Evolutionary conservation across 164 flowering plant species (phyloP), one percentile per base, ranked within the genome.

Genomic region (Santalum album): DNA sequence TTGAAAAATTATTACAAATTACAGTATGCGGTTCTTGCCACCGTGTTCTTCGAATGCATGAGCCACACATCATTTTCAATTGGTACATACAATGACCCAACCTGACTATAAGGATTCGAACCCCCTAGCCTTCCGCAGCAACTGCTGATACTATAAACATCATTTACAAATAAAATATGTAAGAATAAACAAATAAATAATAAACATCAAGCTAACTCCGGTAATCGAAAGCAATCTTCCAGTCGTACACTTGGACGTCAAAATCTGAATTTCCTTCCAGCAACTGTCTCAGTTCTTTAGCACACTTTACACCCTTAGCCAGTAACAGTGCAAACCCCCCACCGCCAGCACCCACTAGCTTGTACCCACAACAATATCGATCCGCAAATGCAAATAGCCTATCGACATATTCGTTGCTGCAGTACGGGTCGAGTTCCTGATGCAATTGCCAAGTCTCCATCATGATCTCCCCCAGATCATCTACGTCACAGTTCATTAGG

Each of bases 311-410:
- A 69, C 72, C 74, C 71, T 78, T 84, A 46, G 87, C 83, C 12
- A 94, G 83, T 50, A 94, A 64, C 63, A 90, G 57, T 0, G 97
- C 97, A 59, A 90, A 94, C n/a, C 99, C 97, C 3, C 99, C 99
- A 23, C 99, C 97, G 27, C 99, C 97, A 51, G 97, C 96, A 39
- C 99, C 99, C 1, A 90, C 96, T 34, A 94, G 97, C 77, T 94
- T 94, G 78, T 82, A 90, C 22, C 97, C 99, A 47, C 81, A 75
- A 72, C 99, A 94, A 59, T 68, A 89, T n/a, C 67, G 72, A 24
- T 76, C 78, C 17, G 87, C 71, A 63, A 78, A 73, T 56, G 72
- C 77, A 56, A 94, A 94, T 9, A 94, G 87, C 54, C 59, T 59
- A 54, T 94, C 99, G 2, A 94, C 99, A 67, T 75, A 78, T 58